Base-by-base conservation (phyloP, 148 eudicot genomes). In the Dysphania ambrosioides region DNA sequence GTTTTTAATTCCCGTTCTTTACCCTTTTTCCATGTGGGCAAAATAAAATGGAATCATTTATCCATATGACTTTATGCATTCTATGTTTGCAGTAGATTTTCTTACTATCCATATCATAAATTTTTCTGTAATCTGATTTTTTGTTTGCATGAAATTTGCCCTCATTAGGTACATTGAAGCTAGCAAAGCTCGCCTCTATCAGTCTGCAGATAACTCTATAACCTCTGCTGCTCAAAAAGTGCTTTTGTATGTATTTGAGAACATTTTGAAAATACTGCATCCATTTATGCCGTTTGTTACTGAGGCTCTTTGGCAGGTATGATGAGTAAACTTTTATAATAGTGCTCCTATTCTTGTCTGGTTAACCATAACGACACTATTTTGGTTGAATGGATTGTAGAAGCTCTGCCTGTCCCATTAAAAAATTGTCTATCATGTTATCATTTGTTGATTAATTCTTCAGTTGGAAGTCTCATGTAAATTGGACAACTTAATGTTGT, bases 241-340 rank as follows among this genome's bases (percentile, higher is more conserved):
- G 79, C 94, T 96, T 61, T 72, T 96, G 67, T 96, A 96, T 82
- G 91, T 88, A 74, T 96, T 89, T 80, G 94, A 86, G 73, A 88
- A 88, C 72, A 86, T 92, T 78, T 79, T 96, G 72, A 92, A 83
- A 78, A 70, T 96, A 73, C 92, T 96, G 62, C 99, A 96, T 82
- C 99, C 99, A 1, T 96, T 92, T 76, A 96, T 96, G 99, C 99
- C 99, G 57, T 96, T 86, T 84, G 99, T 96, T 23, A 96, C 99
- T 60, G 99, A 96, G 81, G 97, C 87, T 77, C 88, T 96, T 56
- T 96, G 99, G 99, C 99, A 96, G 97, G 99, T 96, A 83, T 47
- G 40, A 66, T 38, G 30, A 41, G 30, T 67, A 29, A 36, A 18
- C 71, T 24, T 51, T n/a, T 3, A 29, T 61, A 62, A 1, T 31